These are phyloP conservation scores for Sisymbrium irio DNA, from an alignment of 345 rosid species.

Conservation along the genomic window DNA sequence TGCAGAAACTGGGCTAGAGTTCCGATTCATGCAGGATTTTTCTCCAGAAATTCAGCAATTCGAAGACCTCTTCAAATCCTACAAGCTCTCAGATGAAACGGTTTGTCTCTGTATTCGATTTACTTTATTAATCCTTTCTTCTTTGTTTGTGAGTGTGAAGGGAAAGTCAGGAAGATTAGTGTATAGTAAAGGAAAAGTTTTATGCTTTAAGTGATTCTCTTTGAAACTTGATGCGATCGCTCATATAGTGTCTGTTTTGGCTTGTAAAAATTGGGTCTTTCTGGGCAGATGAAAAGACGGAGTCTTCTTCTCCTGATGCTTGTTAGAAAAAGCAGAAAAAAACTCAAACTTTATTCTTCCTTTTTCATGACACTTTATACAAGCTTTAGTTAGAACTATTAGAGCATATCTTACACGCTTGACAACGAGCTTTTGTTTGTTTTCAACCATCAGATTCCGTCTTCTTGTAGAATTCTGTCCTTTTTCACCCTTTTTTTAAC, in stretches of 20 bases:
- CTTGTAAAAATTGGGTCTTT: conserved; percentile 24
- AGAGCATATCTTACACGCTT: background rate
- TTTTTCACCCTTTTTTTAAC: conserved; percentile 25
- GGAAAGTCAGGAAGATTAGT: too few relatives aligned
- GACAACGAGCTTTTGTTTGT: background rate
- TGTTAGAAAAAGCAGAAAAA: background rate
- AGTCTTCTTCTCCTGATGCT: conserved; percentile 19
- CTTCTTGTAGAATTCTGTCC: conserved; percentile 43
- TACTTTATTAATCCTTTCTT: background rate
- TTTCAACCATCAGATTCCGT: conserved; percentile 48
- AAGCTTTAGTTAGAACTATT: conserved; percentile 21
- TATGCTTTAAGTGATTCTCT: background rate
- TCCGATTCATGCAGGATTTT: conserved; percentile 59
- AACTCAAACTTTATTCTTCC: conserved; percentile 14
- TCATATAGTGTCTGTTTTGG: background rate
- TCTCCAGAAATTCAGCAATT: conserved; percentile 61
- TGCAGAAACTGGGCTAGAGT: conserved; percentile 61
- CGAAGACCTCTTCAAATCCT: conserved; percentile 64
- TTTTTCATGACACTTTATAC: conserved; percentile 20
- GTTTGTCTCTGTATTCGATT: conserved; percentile 25
- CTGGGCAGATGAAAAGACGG: conserved; percentile 17
- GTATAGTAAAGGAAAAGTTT: background rate
- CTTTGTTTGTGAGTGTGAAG: too few relatives aligned
- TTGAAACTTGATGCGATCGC: background rate
- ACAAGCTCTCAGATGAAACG: conserved; percentile 57